Percentiles rank a stretch among this genome's conserved stretches.
These are phyloP conservation scores for Hypoxylon rickii DNA, from an alignment of 495 filamentous ascomycete genomes.

Conservation along the genomic window DNA sequence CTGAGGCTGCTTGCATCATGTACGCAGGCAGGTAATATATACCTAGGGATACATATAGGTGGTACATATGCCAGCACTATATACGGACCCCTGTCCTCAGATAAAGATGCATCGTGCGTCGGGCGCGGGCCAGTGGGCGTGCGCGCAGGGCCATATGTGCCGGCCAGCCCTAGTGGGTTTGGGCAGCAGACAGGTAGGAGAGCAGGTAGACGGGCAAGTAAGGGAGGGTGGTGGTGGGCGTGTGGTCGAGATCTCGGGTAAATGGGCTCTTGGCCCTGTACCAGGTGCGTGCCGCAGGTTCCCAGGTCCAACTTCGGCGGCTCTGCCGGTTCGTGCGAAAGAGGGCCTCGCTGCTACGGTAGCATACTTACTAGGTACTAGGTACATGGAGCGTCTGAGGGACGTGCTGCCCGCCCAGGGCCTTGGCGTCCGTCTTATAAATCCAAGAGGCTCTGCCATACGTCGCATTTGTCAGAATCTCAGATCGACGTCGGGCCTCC, in stretches of 20 bases:
- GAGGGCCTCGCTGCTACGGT: constrained; percentile 14
- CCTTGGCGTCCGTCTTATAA: constrained; percentile 31
- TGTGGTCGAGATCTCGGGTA: constrained; percentile 23
- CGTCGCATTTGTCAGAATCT: constrained; percentile 31
- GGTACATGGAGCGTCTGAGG: too few relatives aligned
- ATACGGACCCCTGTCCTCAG: constrained; percentile 14
- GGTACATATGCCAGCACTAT: too few relatives aligned
- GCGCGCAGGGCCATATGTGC: too few relatives aligned
- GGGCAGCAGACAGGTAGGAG: too few relatives aligned
- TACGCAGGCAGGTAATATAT: constrained; percentile 13
- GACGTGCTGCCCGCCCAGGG: too few relatives aligned
- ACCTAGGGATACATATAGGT: background rate
- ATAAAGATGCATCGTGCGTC: too few relatives aligned
- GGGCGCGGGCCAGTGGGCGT: too few relatives aligned
- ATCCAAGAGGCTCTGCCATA: constrained; percentile 33
- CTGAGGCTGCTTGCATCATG: constrained; percentile 29
- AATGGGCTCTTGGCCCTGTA: constrained; percentile 26
- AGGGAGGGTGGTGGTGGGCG: constrained; percentile 8
- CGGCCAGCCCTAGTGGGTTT: too few relatives aligned
- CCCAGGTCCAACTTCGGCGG: constrained; percentile 30
- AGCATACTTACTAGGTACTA: too few relatives aligned
- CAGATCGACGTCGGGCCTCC: constrained; percentile 17
- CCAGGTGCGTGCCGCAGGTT: background rate
- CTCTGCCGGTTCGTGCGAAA: constrained; percentile 10
- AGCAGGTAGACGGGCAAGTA: constrained; percentile 4